Percentiles rank a stretch among this genome's conserved stretches.
Evolutionary conservation across 2,329 filamentous ascomycete species (phyloP).

Genomic region (Aspergillus brunneoviolaceus): DNA sequence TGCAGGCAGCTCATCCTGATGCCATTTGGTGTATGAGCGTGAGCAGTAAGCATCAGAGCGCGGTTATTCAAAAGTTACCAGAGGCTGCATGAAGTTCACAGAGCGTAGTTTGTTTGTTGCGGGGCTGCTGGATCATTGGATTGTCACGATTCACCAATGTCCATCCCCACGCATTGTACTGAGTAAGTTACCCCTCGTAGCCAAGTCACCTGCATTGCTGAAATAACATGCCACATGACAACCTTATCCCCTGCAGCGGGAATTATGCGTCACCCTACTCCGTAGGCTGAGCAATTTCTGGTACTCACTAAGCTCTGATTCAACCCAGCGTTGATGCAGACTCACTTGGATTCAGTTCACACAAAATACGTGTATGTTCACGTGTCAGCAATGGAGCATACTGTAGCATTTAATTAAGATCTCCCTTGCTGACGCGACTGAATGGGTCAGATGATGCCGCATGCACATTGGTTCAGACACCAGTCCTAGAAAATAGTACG

Average conservation of each 20-base stretch:
- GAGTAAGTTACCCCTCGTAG: neutral
- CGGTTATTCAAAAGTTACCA: neutral
- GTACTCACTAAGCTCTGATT: neutral
- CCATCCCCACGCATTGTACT: neutral
- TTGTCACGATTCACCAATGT: neutral
- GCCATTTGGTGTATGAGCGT: neutral
- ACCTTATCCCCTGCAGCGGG: neutral
- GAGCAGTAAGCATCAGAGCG: neutral
- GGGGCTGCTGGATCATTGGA: neutral
- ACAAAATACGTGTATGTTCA: too few relatives aligned
- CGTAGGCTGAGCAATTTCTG: neutral
- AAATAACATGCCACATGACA: neutral
- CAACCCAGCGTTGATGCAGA: neutral
- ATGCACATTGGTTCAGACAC: too few relatives aligned
- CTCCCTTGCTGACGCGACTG: neutral
- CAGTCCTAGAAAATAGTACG: too few relatives aligned
- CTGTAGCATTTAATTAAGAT: neutral
- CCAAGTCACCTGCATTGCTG: neutral
- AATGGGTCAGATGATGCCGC: too few relatives aligned
- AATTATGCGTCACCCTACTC: neutral
- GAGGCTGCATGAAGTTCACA: neutral
- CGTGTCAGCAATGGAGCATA: neutral
- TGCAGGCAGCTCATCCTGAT: neutral
- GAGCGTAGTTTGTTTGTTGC: neutral
- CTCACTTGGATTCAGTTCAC: too few relatives aligned